Base-by-base conservation (phyloP, 2,329 filamentous ascomycete species). In the Diplocarpon rosae region DNA sequence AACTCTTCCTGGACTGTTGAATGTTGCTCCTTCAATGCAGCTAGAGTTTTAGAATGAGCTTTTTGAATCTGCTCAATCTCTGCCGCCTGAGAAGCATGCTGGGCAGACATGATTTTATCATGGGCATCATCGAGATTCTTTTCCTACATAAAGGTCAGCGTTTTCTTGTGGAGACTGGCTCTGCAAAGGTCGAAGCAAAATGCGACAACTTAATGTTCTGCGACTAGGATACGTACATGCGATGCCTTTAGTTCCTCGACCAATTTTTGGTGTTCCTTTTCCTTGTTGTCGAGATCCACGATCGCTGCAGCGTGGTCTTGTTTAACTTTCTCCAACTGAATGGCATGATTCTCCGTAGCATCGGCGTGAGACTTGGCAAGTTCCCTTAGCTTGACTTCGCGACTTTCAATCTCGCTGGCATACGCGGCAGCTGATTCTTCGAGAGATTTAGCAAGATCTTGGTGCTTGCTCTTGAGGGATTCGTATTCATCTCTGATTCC, bases 401-500 rank as follows among this genome's bases (percentile, higher is more conserved):
- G 41, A 11, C 48, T 38, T 15, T 56, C 53, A 14, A 58, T 15
- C 40, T 59, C 52, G 6, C 46, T 37, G 17, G 47, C 37, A 50
- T 61, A 56, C 9, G 46, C 24, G 14, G 43, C 38, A 29, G 45
- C 45, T 4, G 47, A 39, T 14, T 53, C 51, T 1, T 57, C 51
- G 34, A 63, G 63, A 6, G 62, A 58, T 10, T 62, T 51, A 49
- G 64, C 60, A 20, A 66, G 52, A 33, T 76, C 73, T 10, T 66
- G 66, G 59, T 80, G 72, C 59, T 78, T 70, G 5, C 60, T 61
- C 57, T 80, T 75, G 5, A 82, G 68, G 31, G 76, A 73, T 47
- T 78, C 70, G 49, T 75, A 80, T 61, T 79, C 76, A 52, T 73
- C 72, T 64, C 78, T 79, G 63, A 78, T 78, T 58, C 74, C 74